A percentile compares a stretch with the other conserved stretches of the same genome.
Evolutionary conservation across 2,329 filamentous ascomycete species (phyloP).

Genomic region (Chalaropsis ovoidea): DNA sequence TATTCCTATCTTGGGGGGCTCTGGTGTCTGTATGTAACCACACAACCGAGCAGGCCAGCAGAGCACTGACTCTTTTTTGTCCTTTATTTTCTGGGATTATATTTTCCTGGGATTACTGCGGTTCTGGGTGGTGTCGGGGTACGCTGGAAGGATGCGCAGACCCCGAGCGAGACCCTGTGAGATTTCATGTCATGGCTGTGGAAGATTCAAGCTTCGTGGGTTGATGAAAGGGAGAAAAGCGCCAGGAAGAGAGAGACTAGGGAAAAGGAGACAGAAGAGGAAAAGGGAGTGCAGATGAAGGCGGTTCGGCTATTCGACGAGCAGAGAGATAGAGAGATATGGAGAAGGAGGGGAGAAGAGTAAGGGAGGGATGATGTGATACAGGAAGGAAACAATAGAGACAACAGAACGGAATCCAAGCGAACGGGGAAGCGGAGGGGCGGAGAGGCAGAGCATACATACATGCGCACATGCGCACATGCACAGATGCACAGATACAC

Average conservation of each 20-base stretch:
- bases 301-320: neutral
- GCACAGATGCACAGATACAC: neutral
- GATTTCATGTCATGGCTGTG: neutral
- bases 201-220: neutral
- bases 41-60: neutral
- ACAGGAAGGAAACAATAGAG: neutral
- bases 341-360: neutral
- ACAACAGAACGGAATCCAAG: neutral
- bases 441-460: neutral
- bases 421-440: neutral
- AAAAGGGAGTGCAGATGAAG: neutral
- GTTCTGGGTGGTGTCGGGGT: conserved; percentile 2
- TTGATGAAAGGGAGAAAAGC: neutral
- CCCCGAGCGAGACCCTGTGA: conserved; percentile 6
- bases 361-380: neutral
- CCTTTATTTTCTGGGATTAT: neutral
- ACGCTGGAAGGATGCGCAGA: conserved; percentile 4
- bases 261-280: neutral
- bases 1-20: neutral
- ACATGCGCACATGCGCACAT: neutral
- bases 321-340: neutral
- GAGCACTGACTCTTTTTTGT: conserved; percentile 4
- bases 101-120: neutral
- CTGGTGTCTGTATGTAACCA: conserved; percentile 5
- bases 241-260: neutral